Evolutionary conservation across 495 filamentous ascomycete genomes (phyloP), one percentile per base, ranked within the genome.

Genomic region (Talaromyces stipitatus): DNA sequence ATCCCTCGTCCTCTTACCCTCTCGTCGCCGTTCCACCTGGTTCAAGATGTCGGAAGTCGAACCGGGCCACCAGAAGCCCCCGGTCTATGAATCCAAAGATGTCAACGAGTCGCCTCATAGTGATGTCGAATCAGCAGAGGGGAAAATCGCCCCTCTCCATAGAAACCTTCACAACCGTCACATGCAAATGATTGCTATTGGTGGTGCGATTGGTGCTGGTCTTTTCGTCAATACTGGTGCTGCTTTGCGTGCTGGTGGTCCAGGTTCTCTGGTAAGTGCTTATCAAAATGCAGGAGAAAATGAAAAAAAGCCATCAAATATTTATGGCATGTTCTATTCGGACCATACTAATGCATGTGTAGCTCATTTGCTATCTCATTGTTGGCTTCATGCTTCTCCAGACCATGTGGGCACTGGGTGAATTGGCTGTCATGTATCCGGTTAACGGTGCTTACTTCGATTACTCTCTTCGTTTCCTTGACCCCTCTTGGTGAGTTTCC

Each of bases 121-220:
- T 22, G 54, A 56, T 32, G 54, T 56, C 14, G 54, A 65, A 50
- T 27, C 38, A 7, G 32, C 20, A 8, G 54, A 43, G 38, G 38
- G 54, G 1, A 8, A 46, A 14, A n/a, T 27, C 14, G 30, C 11
- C 23, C 30, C 38, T 27, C 66, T 80, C 14, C 63, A 69, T 32
- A 64, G 76, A 30, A 70, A 71, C 43, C 61, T 84, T 36, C 72
- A 80, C 60, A 68, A 71, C 43, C 77, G 85, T 27, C 86, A 90
- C 61, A 81, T 88, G 78, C 85, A 89, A 58, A 87, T 90, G 82
- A 87, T 89, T 68, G 86, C 86, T 50, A 85, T 90, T 61, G 76
- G 78, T 38, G 78, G 78, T 57, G 73, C 76, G 2, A 82, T 82
- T 60, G 78, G 78, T 59, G 78, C 75, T 61, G 75, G 74, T 69